A percentile compares a stretch with the other conserved stretches of the same genome.
Conservation (phyloP, 2,329 filamentous ascomycete genomes). For the Fusarium transvaalense region DNA sequence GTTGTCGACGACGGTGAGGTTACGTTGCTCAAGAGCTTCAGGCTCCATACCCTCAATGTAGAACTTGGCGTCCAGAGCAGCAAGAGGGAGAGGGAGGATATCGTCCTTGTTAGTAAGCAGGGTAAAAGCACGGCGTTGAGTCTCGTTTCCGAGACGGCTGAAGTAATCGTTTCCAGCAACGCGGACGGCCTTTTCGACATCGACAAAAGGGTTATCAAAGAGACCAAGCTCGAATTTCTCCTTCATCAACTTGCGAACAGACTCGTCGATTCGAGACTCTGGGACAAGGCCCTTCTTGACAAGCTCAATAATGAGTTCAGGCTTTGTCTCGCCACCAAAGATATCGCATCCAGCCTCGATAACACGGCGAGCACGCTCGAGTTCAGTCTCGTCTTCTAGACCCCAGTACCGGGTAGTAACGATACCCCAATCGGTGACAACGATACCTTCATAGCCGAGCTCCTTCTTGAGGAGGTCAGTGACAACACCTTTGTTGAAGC, state of each 20-base stretch:
- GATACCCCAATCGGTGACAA: constrained; percentile 66
- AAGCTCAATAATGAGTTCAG: constrained; percentile 63
- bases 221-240: constrained; percentile 66
- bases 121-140: constrained; percentile 48
- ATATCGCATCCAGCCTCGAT: constrained; percentile 66
- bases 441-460: constrained; percentile 64
- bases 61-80: constrained; percentile 33
- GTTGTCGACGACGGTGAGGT: constrained; percentile 52
- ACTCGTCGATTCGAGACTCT: constrained; percentile 60
- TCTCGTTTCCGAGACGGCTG: constrained; percentile 44
- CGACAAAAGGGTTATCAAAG: constrained; percentile 65
- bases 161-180: constrained; percentile 62
- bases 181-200: constrained; percentile 51
- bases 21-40: constrained; percentile 34
- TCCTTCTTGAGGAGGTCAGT: constrained; percentile 62
- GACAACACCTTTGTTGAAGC: constrained; percentile 64
- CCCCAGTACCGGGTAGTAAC: constrained; percentile 66
- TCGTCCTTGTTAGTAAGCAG: constrained; percentile 47
- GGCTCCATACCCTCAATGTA: constrained; percentile 42
- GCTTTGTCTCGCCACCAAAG: constrained; percentile 62
- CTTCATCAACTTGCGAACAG: constrained; percentile 59
- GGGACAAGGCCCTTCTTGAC: constrained; percentile 56
- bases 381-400: constrained; percentile 57
- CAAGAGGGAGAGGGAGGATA: constrained; percentile 38
- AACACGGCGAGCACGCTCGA: constrained; percentile 53